Base-by-base conservation (phyloP, 2,329 filamentous ascomycete species). In the Sclerotinia nivalis region DNA sequence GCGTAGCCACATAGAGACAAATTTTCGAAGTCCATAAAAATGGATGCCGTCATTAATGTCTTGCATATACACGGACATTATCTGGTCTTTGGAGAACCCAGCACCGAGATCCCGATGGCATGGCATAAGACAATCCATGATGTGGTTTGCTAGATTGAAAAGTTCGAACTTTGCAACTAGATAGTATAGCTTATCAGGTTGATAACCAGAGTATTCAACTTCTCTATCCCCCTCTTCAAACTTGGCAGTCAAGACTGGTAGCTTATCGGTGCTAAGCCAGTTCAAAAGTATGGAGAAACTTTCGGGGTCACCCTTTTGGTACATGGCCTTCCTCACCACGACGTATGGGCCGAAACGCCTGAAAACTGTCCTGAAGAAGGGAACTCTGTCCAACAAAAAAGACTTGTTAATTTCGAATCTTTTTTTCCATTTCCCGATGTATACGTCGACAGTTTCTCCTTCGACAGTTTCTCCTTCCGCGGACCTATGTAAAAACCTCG, bases 121-220 rank as follows among this genome's bases (percentile, higher is more conserved):
- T 58, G 13, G 4, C 2, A 6, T n/a, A 22, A 58, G 3, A 9
- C 31, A 37, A 58, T 58, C 55, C 55, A 58, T 58, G 31, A 58
- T 15, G 1, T 58, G 22, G 31, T 58, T 4, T 22, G 55, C 55
- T 0, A 58, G 31, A 58, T 1, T 2, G 1, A 4, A 1, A 12
- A 56, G 2, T 1, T n/a, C 0, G 3, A 43, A 18, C 13, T 0
- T 10, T 18, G 1, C 1, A 13, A n/a, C 22, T 4, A 40, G 0
- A 9, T 8, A 40, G n/a, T 59, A 59, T 2, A 59, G 0, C 1
- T 1, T 0, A 5, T 25, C 56, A 1, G n/a, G 37, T 2, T 28
- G 1, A 4, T 40, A 59, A 8, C 55, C 31, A 15, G 5, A 2
- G 31, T 58, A 58, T 13, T 5, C 3, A 8, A 58, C 7, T 37